A percentile compares a stretch with the other conserved stretches of the same genome.
Conservation (phyloP, 2,329 filamentous ascomycete species). For the Capronia coronata region DNA sequence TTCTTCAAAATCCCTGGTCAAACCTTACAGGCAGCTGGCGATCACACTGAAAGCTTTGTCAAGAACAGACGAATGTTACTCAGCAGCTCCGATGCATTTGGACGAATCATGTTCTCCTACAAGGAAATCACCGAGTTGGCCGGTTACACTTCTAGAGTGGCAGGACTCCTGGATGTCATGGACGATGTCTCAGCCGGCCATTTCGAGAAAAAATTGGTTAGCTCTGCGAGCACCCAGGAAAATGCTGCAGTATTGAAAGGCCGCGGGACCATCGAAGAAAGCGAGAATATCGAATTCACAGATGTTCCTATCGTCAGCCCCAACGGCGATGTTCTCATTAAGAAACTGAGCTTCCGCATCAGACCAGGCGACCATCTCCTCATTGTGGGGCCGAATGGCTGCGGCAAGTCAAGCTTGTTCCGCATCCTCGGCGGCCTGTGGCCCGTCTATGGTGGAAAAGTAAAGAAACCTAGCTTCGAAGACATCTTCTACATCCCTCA, state of each 20-base stretch:
- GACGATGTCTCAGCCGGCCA: conserved; percentile 82
- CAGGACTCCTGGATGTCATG: conserved; percentile 86
- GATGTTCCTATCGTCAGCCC: conserved; percentile 94
- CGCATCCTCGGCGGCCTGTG: conserved; percentile 91
- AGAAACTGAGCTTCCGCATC: conserved; percentile 78
- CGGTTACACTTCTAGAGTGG: conserved; percentile 88
- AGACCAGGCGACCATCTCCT: conserved; percentile 82
- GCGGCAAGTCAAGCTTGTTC: conserved; percentile 93
- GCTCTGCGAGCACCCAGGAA: conserved; percentile 71
- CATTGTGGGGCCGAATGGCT: conserved; percentile 93
- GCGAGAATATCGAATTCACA: conserved; percentile 74
- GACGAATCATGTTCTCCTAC: conserved; percentile 95
- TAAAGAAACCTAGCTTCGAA: conserved; percentile 82
- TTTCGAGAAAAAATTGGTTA: conserved; percentile 95
- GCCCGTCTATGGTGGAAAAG: conserved; percentile 93
- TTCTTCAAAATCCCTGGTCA: conserved; percentile 86
- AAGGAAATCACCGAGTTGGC: conserved; percentile 95
- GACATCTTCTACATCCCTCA: conserved; percentile 99
- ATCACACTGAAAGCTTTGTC: conserved; percentile 67
- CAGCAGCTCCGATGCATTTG: conserved; percentile 90
- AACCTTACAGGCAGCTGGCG: conserved; percentile 44
- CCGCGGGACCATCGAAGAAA: conserved; percentile 75
- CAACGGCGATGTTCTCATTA: conserved; percentile 87
- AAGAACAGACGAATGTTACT: conserved; percentile 89
- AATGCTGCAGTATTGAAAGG: conserved; percentile 78